These are phyloP conservation scores for Diatrype stigma DNA, from an alignment of 2,329 filamentous ascomycete genomes.

Conservation along the genomic window DNA sequence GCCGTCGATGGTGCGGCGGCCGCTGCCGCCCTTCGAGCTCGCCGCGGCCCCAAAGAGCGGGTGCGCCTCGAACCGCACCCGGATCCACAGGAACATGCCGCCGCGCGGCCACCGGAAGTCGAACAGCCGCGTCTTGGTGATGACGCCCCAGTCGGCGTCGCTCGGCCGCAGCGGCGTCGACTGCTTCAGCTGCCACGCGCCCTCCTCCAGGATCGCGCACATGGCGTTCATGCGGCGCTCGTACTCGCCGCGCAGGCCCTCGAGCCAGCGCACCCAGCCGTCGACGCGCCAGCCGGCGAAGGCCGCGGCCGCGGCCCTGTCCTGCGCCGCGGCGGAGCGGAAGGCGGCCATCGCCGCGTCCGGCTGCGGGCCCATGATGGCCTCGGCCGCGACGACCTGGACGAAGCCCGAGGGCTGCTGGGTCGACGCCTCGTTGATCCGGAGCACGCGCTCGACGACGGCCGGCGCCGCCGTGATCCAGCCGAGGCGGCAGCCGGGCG, in stretches of 20 bases:
- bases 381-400: constrained; percentile 73
- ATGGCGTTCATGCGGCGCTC: constrained; percentile 80
- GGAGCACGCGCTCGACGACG: constrained; percentile 67
- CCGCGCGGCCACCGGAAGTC: constrained; percentile 76
- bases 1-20: constrained; percentile 37
- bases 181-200: constrained; percentile 61
- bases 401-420: constrained; percentile 88
- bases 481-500: constrained; percentile 82
- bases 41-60: constrained; percentile 51
- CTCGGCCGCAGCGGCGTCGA: constrained; percentile 41
- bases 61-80: constrained; percentile 67
- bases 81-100: constrained; percentile 90
- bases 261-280: constrained; percentile 90
- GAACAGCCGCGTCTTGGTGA: constrained; percentile 70
- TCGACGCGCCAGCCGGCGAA: constrained; percentile 68
- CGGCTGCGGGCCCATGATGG: constrained; percentile 68
- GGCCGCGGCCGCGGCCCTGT: constrained; percentile 42
- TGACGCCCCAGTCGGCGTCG: constrained; percentile 67
- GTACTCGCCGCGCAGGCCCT: constrained; percentile 77
- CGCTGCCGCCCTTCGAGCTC: constrained; percentile 22
- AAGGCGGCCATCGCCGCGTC: constrained; percentile 39
- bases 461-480: constrained; percentile 85
- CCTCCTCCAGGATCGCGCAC: constrained; percentile 68
- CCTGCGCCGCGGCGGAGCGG: constrained; percentile 39
- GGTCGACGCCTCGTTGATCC: constrained; percentile 73